These are phyloP conservation scores for Lodderomyces margitis DNA, from an alignment of 1,139 yeast species.

Conservation along the genomic window DNA sequence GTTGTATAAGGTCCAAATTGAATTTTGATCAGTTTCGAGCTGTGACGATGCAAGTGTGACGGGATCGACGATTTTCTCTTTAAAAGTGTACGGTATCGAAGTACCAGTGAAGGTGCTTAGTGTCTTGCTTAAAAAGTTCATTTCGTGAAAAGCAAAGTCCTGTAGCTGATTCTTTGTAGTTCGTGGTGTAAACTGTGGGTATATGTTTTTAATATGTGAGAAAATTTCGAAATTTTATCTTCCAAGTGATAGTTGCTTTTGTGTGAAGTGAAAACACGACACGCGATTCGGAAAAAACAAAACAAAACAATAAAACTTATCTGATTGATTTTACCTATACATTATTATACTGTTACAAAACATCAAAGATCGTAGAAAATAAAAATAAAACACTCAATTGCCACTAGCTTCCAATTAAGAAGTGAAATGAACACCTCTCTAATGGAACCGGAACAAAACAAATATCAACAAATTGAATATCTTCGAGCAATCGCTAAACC, in stretches of 20 bases:
- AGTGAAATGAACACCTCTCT: no score
- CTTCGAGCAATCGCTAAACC: not conserved
- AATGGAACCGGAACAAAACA: no score
- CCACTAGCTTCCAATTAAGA: no score
- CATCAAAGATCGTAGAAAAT: slow-evolving; percentile 1
- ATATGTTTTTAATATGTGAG: no score
- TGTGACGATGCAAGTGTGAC: slow-evolving; percentile 10
- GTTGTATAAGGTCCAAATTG: slow-evolving; percentile 50
- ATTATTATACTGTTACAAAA: slow-evolving; percentile 3
- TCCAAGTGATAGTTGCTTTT: no score
- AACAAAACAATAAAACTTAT: not conserved
- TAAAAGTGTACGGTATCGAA: slow-evolving; percentile 57
- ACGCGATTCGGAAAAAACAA: no score
- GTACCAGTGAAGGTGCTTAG: slow-evolving; percentile 52
- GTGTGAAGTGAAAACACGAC: no score
- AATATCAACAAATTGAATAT: not conserved
- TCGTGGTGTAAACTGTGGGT: not conserved
- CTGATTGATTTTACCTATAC: not conserved
- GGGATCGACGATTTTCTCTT: slow-evolving; percentile 38
- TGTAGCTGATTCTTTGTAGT: no score
- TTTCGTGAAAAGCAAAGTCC: slow-evolving; percentile 16
- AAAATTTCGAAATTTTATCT: not conserved
- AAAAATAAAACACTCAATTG: no score
- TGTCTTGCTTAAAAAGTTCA: slow-evolving; percentile 63
- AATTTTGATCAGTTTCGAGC: slow-evolving; percentile 16